Evolutionary conservation across 768 basidiomycete genomes (phyloP).

Genomic region (Trametes maxima): DNA sequence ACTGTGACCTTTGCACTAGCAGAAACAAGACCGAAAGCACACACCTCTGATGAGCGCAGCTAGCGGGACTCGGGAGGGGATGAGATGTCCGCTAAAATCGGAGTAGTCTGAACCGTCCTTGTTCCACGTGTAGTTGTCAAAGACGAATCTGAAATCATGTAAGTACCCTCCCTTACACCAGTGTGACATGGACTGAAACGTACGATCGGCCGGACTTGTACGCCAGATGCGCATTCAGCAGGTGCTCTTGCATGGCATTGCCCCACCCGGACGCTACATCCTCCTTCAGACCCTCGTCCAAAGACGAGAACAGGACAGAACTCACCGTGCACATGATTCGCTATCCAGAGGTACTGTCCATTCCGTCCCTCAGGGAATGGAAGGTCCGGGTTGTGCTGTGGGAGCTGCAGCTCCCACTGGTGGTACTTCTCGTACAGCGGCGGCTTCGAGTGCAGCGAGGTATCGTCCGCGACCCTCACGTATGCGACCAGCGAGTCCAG

Average conservation of each 20-base stretch:
- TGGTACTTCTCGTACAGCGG: constrained; percentile 32
- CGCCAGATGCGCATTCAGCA: constrained; percentile 54
- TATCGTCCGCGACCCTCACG: neutral
- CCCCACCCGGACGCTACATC: constrained; percentile 57
- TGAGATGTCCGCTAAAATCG: constrained; percentile 49
- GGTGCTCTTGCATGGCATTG: constrained; percentile 60
- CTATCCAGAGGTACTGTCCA: constrained; percentile 26
- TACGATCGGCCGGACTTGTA: constrained; percentile 51
- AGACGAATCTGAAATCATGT: constrained; percentile 43
- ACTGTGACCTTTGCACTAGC: neutral
- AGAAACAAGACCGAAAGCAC: constrained; percentile 9
- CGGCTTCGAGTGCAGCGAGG: constrained; percentile 13
- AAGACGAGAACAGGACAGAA: neutral
- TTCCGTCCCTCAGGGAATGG: constrained; percentile 31
- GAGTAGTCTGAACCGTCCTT: constrained; percentile 44
- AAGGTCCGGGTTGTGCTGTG: constrained; percentile 34
- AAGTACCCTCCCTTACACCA: neutral
- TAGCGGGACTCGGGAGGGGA: constrained; percentile 57
- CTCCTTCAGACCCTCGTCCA: neutral
- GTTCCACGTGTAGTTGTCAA: constrained; percentile 62
- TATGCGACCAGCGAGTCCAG: neutral
- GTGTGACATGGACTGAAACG: constrained; percentile 26
- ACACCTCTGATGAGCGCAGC: constrained; percentile 54
- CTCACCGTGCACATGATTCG: constrained; percentile 27
- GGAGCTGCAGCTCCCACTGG: constrained; percentile 30